A percentile compares a stretch with the other conserved stretches of the same genome.
Conservation (phyloP, 345 rosid species). For the Gossypium rotundifolium region DNA sequence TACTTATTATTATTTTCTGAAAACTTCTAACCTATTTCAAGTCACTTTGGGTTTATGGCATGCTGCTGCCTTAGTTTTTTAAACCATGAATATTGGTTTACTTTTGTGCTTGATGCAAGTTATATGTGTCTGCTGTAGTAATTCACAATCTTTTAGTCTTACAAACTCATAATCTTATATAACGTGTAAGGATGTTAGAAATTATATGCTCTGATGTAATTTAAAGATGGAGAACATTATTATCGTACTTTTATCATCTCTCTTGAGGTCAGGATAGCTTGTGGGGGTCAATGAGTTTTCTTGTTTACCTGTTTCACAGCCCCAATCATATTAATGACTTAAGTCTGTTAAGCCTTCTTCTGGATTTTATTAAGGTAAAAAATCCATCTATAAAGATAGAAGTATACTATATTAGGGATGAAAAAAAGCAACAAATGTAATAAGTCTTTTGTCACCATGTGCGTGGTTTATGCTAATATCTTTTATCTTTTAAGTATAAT, state of each 20-base stretch:
- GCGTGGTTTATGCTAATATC: neutral
- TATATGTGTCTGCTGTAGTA: neutral
- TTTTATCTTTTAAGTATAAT: neutral
- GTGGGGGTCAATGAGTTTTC: neutral
- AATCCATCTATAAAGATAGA: neutral
- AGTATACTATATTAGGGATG: neutral
- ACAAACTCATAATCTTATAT: neutral
- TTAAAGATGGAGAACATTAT: neutral
- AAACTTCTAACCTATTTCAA: neutral
- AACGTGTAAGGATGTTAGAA: neutral
- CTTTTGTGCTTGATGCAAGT: neutral
- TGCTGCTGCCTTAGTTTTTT: neutral
- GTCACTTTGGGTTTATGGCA: neutral
- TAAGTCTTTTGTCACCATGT: neutral
- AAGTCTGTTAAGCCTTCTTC: neutral
- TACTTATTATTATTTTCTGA: slow-evolving; percentile 7
- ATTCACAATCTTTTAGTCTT: neutral
- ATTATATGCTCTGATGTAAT: neutral
- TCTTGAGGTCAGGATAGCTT: neutral
- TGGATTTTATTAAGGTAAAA: neutral
- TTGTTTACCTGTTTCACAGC: neutral
- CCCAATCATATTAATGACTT: neutral
- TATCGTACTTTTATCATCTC: neutral
- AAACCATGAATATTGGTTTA: neutral
- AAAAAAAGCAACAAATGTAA: neutral